Base-by-base conservation (phyloP, 139 green algal species). In the Picochlorum sp. region DNA sequence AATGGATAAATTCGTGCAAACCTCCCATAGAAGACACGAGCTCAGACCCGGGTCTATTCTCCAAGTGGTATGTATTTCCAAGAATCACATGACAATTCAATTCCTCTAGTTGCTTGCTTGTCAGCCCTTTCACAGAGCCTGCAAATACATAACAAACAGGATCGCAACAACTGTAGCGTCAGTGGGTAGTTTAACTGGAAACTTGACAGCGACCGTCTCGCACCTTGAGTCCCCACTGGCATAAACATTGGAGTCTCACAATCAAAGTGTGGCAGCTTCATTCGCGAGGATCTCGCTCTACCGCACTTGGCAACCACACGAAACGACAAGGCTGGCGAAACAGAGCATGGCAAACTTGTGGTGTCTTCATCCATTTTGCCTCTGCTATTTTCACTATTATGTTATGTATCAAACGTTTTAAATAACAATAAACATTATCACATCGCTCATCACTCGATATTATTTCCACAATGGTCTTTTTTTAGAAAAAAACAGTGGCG, bases 181-280 rank as follows among this genome's bases (percentile, higher is more conserved):
- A n/a, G n/a, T n/a, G n/a, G 12, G 35, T 18, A 41, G 35, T 18
- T 22, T 33, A 12, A 65, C 20, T 8, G 5, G 20, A 20, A 65
- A 8, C 7, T 29, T 37, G 18, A 35, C 2, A 61, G 2, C 37
- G 22, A 8, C 7, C 20, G 20, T 16, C 7, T 5, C 14, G 2
- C 20, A 88, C 88, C 90, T 76, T 97, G 86, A 7, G 91, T 98
- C 33, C 91, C 91, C 2, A 98, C 91, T 3, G 91, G 91, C 91
- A 98, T 98, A 76, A 97, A 98, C 89, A 97, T 96, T 13, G 91
- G 91, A 12, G 88, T 97, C 47, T 89, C 68, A 30, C 77, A 89
- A 7, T 63, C 78, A 63, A 74, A 84, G 52, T 96, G 90, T 0
- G 88, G 88, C 35, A 98, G 78, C 25, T 69, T 87, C 81, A 97